A percentile compares a stretch with the other conserved stretches of the same genome.
These are phyloP conservation scores for Conoideocrella luteorostrata DNA, from an alignment of 2,329 filamentous ascomycete genomes.

Conservation along the genomic window DNA sequence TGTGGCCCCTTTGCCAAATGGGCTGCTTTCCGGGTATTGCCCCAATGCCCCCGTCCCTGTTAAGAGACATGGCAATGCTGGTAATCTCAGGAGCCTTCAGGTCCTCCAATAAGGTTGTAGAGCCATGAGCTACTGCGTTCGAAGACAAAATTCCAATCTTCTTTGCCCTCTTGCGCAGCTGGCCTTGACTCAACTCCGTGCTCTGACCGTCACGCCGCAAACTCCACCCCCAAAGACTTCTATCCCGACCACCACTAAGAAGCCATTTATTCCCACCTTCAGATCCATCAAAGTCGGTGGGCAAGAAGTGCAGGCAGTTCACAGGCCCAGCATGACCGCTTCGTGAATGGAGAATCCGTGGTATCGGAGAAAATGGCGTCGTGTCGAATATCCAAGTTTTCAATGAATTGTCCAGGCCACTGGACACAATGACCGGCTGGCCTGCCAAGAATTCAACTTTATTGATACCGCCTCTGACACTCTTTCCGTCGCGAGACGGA, in stretches of 20 bases:
- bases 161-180: slow-evolving; percentile 80
- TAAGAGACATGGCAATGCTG: slow-evolving; percentile 83
- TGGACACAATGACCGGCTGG: slow-evolving; percentile 84
- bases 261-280: slow-evolving; percentile 91
- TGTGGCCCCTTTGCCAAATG: slow-evolving; percentile 75
- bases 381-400: slow-evolving; percentile 97
- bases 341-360: slow-evolving; percentile 76
- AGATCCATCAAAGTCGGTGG: slow-evolving; percentile 80
- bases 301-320: slow-evolving; percentile 76
- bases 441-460: slow-evolving; percentile 84
- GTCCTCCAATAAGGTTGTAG: slow-evolving; percentile 60
- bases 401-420: slow-evolving; percentile 85
- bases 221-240: slow-evolving; percentile 95
- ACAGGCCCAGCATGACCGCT: slow-evolving; percentile 86
- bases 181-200: slow-evolving; percentile 86
- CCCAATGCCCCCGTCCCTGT: slow-evolving; percentile 91
- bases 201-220: slow-evolving; percentile 90
- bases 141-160: slow-evolving; percentile 68
- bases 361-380: slow-evolving; percentile 79
- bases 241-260: slow-evolving; percentile 79
- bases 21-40: slow-evolving; percentile 69
- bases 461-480: slow-evolving; percentile 71
- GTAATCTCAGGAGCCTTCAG: slow-evolving; percentile 90
- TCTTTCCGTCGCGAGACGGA: slow-evolving; percentile 46
- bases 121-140: slow-evolving; percentile 50